Evolutionary conservation across 257 asterid genomes (phyloP).

Genomic region (Penstemon barbatus): DNA sequence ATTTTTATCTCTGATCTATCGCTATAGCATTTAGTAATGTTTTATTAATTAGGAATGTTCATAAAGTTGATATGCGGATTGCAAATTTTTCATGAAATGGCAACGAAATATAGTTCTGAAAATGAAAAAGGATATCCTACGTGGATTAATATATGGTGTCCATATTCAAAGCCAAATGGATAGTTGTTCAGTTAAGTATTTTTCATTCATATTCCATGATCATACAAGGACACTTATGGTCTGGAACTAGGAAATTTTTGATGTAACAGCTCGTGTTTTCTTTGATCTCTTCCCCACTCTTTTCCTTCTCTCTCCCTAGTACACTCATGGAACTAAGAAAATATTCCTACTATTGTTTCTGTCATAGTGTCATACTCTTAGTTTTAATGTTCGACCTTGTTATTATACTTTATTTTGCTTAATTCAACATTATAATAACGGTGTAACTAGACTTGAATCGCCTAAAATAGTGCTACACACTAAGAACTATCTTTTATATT

Average conservation of each 20-base stretch:
- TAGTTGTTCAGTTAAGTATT: not conserved
- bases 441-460: not conserved
- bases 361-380: constrained; percentile 4
- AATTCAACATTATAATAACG: no score
- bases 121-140: not conserved
- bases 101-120: constrained; percentile 11
- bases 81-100: not conserved
- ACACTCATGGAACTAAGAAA: not conserved
- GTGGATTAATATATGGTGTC: not conserved
- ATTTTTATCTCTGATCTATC: not conserved
- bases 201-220: not conserved
- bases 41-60: not conserved
- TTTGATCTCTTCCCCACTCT: not conserved
- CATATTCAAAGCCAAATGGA: constrained; percentile 4
- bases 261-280: not conserved
- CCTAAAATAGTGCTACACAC: not conserved
- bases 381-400: not conserved
- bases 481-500: not conserved
- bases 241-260: not conserved
- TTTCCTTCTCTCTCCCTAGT: no score
- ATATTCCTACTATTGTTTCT: constrained; percentile 11
- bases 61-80: not conserved
- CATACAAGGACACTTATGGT: not conserved
- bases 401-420: no score
- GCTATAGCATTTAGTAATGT: not conserved